Evolutionary conservation across 2,329 filamentous ascomycete species (phyloP).

Genomic region (Leptosphaerulina australis): DNA sequence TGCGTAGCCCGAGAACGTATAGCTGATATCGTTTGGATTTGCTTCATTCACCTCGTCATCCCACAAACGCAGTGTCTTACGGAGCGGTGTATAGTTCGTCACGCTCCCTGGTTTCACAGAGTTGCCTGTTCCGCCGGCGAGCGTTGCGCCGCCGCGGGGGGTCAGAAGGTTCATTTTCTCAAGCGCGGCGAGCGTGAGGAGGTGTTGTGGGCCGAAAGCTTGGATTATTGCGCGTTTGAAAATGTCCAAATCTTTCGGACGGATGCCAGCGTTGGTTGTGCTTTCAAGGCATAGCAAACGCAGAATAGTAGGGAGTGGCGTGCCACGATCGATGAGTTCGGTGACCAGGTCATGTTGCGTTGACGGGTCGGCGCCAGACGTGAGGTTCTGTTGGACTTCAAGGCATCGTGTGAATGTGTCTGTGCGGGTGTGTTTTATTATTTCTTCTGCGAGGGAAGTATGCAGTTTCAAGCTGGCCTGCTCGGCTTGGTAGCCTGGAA

Average conservation of each 20-base stretch:
- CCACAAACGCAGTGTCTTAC: conserved; percentile 85
- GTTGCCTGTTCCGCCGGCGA: conserved; percentile 54
- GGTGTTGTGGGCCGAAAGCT: conserved; percentile 92
- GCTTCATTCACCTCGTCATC: conserved; percentile 97
- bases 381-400: conserved; percentile 94
- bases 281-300: conserved; percentile 90
- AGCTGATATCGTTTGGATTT: conserved; percentile 92
- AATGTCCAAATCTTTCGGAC: conserved; percentile 83
- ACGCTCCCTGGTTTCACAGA: conserved; percentile 45
- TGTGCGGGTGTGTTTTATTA: conserved; percentile 88
- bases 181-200: conserved; percentile 84
- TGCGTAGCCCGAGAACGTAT: conserved; percentile 96
- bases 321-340: conserved; percentile 89
- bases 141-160: conserved; percentile 54
- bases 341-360: conserved; percentile 90
- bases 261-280: conserved; percentile 85
- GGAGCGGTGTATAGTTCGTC: conserved; percentile 90
- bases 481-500: conserved; percentile 91
- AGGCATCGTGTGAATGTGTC: conserved; percentile 87
- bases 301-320: conserved; percentile 79
- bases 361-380: conserved; percentile 84
- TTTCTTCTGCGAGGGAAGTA: conserved; percentile 89
- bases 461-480: conserved; percentile 92
- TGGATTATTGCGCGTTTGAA: conserved; percentile 89
- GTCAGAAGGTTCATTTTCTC: conserved; percentile 89